Evolutionary conservation across 768 basidiomycete species (phyloP).

Genomic region (Amanita brunnescens): DNA sequence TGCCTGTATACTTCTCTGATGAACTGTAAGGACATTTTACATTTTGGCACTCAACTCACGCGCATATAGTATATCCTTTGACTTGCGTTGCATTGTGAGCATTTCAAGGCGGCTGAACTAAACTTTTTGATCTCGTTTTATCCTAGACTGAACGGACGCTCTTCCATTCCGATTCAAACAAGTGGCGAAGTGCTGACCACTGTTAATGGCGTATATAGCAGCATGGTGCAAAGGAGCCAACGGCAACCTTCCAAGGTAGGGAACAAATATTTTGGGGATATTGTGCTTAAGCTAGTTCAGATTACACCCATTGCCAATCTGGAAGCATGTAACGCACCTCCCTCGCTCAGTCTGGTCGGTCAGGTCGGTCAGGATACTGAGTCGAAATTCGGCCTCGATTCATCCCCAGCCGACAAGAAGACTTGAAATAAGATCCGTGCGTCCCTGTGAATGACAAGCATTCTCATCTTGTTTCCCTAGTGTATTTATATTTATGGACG

Average conservation of each 20-base stretch:
- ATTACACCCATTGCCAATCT: neutral
- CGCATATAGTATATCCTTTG: neutral
- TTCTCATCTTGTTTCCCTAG: too few relatives aligned
- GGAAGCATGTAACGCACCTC: too few relatives aligned
- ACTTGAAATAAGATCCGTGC: too few relatives aligned
- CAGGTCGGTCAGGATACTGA: too few relatives aligned
- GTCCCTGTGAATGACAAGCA: too few relatives aligned
- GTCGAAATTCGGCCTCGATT: too few relatives aligned
- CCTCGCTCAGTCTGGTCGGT: too few relatives aligned
- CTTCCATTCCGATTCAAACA: neutral
- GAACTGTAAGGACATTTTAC: neutral
- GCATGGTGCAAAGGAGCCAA: neutral
- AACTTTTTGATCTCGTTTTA: neutral
- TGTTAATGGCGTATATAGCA: neutral
- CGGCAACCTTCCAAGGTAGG: neutral
- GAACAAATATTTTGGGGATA: neutral
- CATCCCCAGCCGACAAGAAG: too few relatives aligned
- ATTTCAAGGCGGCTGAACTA: neutral
- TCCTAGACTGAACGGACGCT: constrained; percentile 1
- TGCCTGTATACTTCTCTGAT: neutral
- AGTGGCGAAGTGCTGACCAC: neutral
- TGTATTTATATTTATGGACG: too few relatives aligned
- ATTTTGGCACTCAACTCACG: neutral
- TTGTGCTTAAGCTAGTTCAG: neutral
- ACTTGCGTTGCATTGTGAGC: constrained; percentile 2